These are phyloP conservation scores for Myxozyma sirexii DNA, from an alignment of 805 yeast species.

Conservation along the genomic window DNA sequence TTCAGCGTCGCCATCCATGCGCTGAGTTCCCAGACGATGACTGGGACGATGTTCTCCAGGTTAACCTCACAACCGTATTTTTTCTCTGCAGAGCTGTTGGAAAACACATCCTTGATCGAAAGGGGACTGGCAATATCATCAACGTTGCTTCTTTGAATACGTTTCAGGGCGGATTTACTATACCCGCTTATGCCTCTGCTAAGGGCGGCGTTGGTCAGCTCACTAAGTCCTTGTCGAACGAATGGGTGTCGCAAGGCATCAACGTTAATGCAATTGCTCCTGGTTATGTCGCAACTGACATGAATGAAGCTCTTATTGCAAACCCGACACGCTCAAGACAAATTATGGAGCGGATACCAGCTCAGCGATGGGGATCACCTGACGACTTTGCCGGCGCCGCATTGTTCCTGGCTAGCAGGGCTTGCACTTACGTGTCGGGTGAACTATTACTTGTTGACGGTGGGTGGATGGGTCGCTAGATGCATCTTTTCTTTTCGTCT, in stretches of 20 bases:
- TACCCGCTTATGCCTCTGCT: conserved; percentile 49
- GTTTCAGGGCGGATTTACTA: conserved; percentile 48
- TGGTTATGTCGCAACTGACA: conserved; percentile 53
- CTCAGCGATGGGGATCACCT: conserved; percentile 53
- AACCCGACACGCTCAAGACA: conserved; percentile 40
- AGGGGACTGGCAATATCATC: conserved; percentile 47
- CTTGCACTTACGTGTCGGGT: conserved; percentile 56
- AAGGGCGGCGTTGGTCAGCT: conserved; percentile 48
- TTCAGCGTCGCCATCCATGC: conserved; percentile 42
- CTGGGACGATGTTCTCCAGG: conserved; percentile 47
- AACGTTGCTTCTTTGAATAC: conserved; percentile 50
- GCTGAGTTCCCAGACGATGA: conserved; percentile 46
- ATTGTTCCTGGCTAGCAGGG: conserved; percentile 53
- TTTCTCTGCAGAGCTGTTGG: conserved; percentile 47
- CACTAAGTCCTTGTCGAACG: conserved; percentile 49
- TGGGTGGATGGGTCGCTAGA: conserved; percentile 33
- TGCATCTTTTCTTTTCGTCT: background rate
- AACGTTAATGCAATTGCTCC: conserved; percentile 55
- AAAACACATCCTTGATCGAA: conserved; percentile 43
- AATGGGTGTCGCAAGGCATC: conserved; percentile 52
- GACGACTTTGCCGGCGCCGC: conserved; percentile 53
- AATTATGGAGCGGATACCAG: conserved; percentile 48
- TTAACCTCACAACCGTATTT: conserved; percentile 48
- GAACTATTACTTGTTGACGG: conserved; percentile 50
- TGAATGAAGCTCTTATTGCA: conserved; percentile 45